phyloP scores from a whole-genome alignment of 2,329 filamentous ascomycete genomes.

The Aspergillus niger region DNA sequence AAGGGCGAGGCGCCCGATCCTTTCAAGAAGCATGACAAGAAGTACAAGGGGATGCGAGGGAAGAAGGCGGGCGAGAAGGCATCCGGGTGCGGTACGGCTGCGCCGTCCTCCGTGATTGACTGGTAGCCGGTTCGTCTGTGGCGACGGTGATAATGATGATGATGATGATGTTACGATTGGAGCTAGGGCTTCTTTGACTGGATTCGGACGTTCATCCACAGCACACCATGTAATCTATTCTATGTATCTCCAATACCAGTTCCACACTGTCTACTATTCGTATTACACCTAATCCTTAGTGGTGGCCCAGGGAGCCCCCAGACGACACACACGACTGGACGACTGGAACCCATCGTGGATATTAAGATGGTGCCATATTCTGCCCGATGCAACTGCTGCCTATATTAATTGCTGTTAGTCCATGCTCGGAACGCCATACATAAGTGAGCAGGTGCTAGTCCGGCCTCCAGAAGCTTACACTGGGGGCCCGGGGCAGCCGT shows the following conservation, averaged over 20 bases:
- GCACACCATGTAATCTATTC: not conserved
- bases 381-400: not conserved
- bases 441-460: not conserved
- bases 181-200: not conserved
- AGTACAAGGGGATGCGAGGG: conserved; percentile 57
- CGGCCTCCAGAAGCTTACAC: not conserved
- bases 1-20: conserved; percentile 65
- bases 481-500: not conserved
- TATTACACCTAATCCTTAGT: not conserved
- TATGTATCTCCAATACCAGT: not conserved
- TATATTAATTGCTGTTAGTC: not conserved
- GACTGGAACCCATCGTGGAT: not conserved
- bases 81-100: conserved; percentile 10
- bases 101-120: conserved; percentile 34
- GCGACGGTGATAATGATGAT: not conserved
- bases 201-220: not conserved
- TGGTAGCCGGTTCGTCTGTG: conserved; percentile 26
- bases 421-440: not conserved
- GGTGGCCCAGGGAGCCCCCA: not conserved
- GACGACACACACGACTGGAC: not conserved
- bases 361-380: not conserved
- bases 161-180: conserved; percentile 9
- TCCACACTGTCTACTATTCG: not conserved
- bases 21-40: conserved; percentile 60
- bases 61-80: conserved; percentile 46